Base-by-base conservation (phyloP, 108 stramenopile species). In the Nannochloropsis granulata region DNA sequence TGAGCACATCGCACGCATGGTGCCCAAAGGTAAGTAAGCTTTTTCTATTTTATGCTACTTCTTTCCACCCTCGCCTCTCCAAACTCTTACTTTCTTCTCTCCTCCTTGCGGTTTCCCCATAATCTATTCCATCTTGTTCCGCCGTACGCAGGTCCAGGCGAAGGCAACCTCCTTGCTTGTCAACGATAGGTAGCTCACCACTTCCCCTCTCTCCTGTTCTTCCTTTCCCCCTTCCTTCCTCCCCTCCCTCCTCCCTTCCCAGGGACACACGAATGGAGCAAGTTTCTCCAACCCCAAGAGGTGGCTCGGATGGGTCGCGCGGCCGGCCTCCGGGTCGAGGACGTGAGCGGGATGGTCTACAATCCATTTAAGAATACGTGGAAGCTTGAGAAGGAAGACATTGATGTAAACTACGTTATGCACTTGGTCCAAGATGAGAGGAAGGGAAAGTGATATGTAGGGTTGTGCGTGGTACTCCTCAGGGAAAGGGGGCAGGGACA, bases 1-100 rank as follows among this genome's bases (percentile, higher is more conserved):
- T 12, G 96, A 96, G 86, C 93, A 94, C 80, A 83, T 95, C 23
- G 56, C 11, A 0, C 56, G 56, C 56, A 71, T 71, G 0, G n/a
- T 71, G 16, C 56, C 56, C 56, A 16, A n/a, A 71, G 56, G 56
- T n/a, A n/a, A 71, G 56, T 71, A 71, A 2, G 7, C 21, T 71
- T 34, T 34, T 34, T 34, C 5, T 34, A 3, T 34, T 34, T 5
- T 5, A 34, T 34, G 5, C n/a, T 1, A 34, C 34, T 34, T 34
- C 34, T 3, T 34, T 34, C 34, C 10, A 10, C 56, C 56, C 11
- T 71, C 56, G 56, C n/a, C 45, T n/a, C 11, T 71, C 2, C n/a
- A n/a, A n/a, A 5, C 8, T 3, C 56, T 10, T n/a, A 5, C 2
- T n/a, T n/a, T 11, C n/a, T 71, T 10, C 56, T 71, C 16, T 71